Conservation (phyloP, 257 asterid species). For the Linderniella brevidens region DNA sequence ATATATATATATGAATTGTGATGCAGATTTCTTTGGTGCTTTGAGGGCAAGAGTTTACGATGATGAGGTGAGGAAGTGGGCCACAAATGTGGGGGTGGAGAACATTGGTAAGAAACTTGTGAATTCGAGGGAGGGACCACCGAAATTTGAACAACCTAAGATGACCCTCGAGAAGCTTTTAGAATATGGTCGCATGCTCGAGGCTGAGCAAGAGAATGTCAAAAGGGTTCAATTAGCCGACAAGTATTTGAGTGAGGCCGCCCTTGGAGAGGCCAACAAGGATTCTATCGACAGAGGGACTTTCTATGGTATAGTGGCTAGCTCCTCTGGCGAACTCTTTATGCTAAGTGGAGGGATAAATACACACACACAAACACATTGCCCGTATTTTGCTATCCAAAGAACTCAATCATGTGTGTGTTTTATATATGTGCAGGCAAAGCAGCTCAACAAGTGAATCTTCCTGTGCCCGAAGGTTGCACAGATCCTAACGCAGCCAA, state of each 20-base stretch:
- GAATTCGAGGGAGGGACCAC: slow-evolving; percentile 33
- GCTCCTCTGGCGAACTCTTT: no score
- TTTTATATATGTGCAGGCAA: slow-evolving; percentile 17
- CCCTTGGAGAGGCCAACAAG: slow-evolving; percentile 53
- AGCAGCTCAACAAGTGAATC: slow-evolving; percentile 19
- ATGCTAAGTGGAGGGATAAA: no score
- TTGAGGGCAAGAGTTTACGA: slow-evolving; percentile 53
- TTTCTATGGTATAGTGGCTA: slow-evolving; percentile 12
- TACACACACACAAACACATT: no score
- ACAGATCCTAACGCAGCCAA: slow-evolving; percentile 24
- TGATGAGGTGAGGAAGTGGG: slow-evolving; percentile 40
- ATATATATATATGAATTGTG: background rate
- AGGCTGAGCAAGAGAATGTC: slow-evolving; percentile 43
- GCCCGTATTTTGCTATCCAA: no score
- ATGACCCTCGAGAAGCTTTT: slow-evolving; percentile 41
- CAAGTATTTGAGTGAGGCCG: slow-evolving; percentile 29
- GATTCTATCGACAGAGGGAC: slow-evolving; percentile 28
- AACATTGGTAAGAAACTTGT: slow-evolving; percentile 30
- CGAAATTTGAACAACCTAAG: slow-evolving; percentile 33
- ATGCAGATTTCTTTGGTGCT: slow-evolving; percentile 47
- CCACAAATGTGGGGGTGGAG: slow-evolving; percentile 27
- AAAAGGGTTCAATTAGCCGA: slow-evolving; percentile 52
- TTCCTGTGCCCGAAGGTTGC: slow-evolving; percentile 32
- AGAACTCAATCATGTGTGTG: background rate
- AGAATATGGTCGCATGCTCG: slow-evolving; percentile 39